Evolutionary conservation across 2,329 filamentous ascomycete genomes (phyloP), one percentile per base, ranked within the genome.

Genomic region (Chaetomiaceae sp.): DNA sequence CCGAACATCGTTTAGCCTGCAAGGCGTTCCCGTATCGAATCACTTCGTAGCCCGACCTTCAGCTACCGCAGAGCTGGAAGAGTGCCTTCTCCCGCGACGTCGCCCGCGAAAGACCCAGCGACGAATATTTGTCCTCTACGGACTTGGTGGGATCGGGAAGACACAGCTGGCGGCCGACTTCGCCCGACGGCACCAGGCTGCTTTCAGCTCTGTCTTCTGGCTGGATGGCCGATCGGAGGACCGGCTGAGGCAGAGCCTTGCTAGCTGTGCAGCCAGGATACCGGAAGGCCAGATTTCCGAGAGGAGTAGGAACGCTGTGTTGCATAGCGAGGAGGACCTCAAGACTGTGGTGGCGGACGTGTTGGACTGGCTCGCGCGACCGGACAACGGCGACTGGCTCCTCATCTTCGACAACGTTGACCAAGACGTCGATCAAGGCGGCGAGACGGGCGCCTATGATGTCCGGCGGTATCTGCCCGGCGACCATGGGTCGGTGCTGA

Each of bases 341-440:
- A 40, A 63, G 17, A 33, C 25, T 11, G 56, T 60, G 36, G 59
- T 61, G 22, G 53, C 58, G 45, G 60, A 64, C 34, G 57, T 65
- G 50, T 44, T 67, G 50, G 47, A 58, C 23, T 69, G 65, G 65
- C 58, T 69, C n/a, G 56, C 56, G 38, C 46, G 40, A 33, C 47
- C 49, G 15, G 56, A 61, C 3, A 69, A 70, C 48, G 49, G 20
- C 20, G 29, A 61, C 42, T 71, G 65, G 69, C 59, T 71, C n/a
- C 55, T 71, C 37, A 54, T 71, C 20, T 61, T 67, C 29, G 68
- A 71, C 60, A 70, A 70, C 50, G 60, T 69, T 44, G 67, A 71
- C 58, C 61, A 57, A 56, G 64, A 60, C 27, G 25, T 46, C 22
- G 56, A 57, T 29, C 54, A 48, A 37, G 57, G 45, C 29, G 31